phyloP scores from a whole-genome alignment of 2,329 filamentous ascomycete species.

The Endoconidiophora laricicola region DNA sequence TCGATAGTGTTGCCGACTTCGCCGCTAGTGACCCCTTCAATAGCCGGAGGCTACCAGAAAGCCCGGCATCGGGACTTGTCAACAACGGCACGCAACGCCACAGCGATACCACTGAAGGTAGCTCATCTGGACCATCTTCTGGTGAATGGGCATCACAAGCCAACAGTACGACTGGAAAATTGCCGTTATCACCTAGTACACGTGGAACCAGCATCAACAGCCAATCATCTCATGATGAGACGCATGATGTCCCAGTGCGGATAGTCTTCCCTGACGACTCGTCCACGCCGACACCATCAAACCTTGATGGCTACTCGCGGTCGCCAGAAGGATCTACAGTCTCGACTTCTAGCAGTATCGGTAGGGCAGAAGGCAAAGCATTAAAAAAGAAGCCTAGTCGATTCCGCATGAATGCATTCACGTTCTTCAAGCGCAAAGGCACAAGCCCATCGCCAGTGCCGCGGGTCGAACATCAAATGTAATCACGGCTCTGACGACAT shows the following conservation, averaged over 20 bases:
- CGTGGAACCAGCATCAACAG: slow-evolving; percentile 50
- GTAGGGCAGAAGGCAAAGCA: slow-evolving; percentile 31
- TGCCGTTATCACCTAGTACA: slow-evolving; percentile 48
- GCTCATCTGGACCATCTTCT: slow-evolving; percentile 34
- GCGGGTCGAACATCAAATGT: neutral
- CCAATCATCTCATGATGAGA: slow-evolving; percentile 37
- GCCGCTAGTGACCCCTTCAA: slow-evolving; percentile 34
- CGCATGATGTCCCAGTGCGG: slow-evolving; percentile 8
- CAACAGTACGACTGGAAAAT: slow-evolving; percentile 46
- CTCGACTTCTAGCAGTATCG: slow-evolving; percentile 26
- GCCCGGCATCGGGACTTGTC: slow-evolving; percentile 4
- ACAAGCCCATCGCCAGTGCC: slow-evolving; percentile 10
- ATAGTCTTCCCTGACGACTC: slow-evolving; percentile 10
- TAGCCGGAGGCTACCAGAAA: slow-evolving; percentile 14
- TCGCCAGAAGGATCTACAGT: slow-evolving; percentile 11
- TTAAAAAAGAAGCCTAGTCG: slow-evolving; percentile 47
- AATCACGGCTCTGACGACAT: slow-evolving; percentile 1
- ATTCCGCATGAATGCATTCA: slow-evolving; percentile 45
- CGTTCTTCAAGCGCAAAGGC: slow-evolving; percentile 39
- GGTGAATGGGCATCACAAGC: slow-evolving; percentile 47
- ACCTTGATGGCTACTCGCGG: slow-evolving; percentile 7
- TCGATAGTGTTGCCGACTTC: slow-evolving; percentile 31
- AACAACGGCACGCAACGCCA: slow-evolving; percentile 33
- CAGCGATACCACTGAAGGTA: slow-evolving; percentile 48
- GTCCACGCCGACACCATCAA: slow-evolving; percentile 1